phyloP scores from a whole-genome alignment of 2,329 filamentous ascomycete species.

The Ophiosphaerella narmari region DNA sequence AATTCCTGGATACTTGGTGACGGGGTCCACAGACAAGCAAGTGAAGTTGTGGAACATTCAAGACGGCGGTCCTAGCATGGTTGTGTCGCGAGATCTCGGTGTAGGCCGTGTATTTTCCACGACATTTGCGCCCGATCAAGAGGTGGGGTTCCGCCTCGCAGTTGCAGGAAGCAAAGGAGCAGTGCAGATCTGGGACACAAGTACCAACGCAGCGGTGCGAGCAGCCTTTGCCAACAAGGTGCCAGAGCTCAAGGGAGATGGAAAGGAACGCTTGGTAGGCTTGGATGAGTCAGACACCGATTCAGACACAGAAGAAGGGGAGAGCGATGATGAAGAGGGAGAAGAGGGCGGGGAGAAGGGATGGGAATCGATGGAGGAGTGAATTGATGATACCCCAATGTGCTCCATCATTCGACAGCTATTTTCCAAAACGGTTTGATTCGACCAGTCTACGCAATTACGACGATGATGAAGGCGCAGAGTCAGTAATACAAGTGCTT shows the following conservation, averaged over 20 bases:
- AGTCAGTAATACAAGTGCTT: not conserved
- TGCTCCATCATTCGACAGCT: not conserved
- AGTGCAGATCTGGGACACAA: slow-evolving; percentile 95
- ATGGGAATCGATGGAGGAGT: slow-evolving; percentile 51
- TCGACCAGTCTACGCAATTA: not conserved
- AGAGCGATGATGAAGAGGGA: slow-evolving; percentile 48
- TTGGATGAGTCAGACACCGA: slow-evolving; percentile 69
- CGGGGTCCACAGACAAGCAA: slow-evolving; percentile 89
- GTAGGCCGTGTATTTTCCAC: slow-evolving; percentile 95
- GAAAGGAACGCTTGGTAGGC: slow-evolving; percentile 76
- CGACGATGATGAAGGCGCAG: not conserved
- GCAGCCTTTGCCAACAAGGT: slow-evolving; percentile 79
- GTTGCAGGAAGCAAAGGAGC: slow-evolving; percentile 93
- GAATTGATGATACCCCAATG: slow-evolving; percentile 23
- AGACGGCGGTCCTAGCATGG: slow-evolving; percentile 80
- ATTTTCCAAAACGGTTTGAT: not conserved
- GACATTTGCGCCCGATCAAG: slow-evolving; percentile 83
- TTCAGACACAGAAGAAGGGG: slow-evolving; percentile 59
- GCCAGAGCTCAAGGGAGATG: slow-evolving; percentile 62
- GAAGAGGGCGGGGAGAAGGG: slow-evolving; percentile 37
- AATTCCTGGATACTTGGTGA: slow-evolving; percentile 91
- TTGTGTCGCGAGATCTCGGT: slow-evolving; percentile 87
- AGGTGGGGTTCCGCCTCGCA: slow-evolving; percentile 88
- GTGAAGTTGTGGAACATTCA: slow-evolving; percentile 97
- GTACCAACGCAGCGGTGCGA: slow-evolving; percentile 86